Base-by-base conservation (phyloP, 805 yeast genomes). In the Wickerhamiella cacticola region DNA sequence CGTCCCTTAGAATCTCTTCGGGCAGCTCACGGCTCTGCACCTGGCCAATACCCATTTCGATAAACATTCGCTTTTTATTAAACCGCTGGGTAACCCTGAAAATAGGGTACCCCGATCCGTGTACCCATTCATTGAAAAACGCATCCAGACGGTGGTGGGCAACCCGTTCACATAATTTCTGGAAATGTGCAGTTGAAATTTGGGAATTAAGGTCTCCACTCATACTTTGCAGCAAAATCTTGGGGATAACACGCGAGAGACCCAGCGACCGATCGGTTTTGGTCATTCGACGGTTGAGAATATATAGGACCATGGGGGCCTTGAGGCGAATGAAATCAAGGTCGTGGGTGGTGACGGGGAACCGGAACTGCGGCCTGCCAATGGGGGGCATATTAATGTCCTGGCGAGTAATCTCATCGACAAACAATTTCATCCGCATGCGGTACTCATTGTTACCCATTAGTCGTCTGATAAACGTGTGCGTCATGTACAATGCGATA, bases 201-300 rank as follows among this genome's bases (percentile, higher is more conserved):
- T 78, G 74, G 10, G 92, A 85, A 13, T 76, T 75, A 45, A 92
- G 67, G 57, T 92, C 98, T 15, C 94, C 95, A 6, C 95, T 84
- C 95, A 92, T 86, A 0, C 94, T 94, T 62, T 92, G 96, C 29
- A 92, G 65, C 53, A 89, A 85, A 22, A 92, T 69, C 56, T 89
- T 92, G 0, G 97, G 96, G 22, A 92, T 73, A 0, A 86, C 96
- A 53, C 98, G 76, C 2, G 88, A 78, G 51, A 92, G 68, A 1
- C 98, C 98, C 62, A 92, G 82, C 0, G 95, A 82, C 53, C 88
- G 80, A 60, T 94, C 97, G 1, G 96, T 86, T 60, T 92, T 92
- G 1, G 95, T 88, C 95, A 92, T 86, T 53, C 98, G 71, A 41
- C 84, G 74, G 60, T 92, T 96, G 24, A 92, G 67, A 34, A 89